These are phyloP conservation scores for Fistulifera pelliculosa DNA, from an alignment of 108 stramenopile species.

Conservation along the genomic window DNA sequence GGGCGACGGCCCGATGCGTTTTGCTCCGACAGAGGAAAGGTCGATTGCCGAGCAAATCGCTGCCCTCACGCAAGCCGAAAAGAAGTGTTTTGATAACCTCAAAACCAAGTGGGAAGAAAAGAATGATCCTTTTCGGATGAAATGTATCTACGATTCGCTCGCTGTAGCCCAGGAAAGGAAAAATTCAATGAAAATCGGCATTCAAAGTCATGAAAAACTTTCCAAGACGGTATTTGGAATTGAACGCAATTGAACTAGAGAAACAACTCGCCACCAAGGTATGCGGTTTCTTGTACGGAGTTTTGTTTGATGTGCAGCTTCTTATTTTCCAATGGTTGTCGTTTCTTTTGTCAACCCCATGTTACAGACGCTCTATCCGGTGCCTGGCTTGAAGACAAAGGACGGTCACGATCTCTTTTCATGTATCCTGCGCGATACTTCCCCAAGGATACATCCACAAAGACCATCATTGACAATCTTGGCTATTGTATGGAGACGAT, in stretches of 20 bases:
- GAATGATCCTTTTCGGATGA: constrained; percentile 16
- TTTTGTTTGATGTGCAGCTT: background rate
- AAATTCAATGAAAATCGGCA: constrained; percentile 21
- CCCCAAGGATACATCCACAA: constrained; percentile 23
- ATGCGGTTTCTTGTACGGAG: background rate
- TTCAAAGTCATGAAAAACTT: constrained; percentile 39
- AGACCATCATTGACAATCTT: constrained; percentile 38
- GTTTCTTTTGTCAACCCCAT: too few species aligned
- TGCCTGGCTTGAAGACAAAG: constrained; percentile 33
- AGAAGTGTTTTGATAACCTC: constrained; percentile 20
- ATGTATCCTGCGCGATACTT: constrained; percentile 37
- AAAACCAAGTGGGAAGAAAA: constrained; percentile 18
- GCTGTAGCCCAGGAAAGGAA: constrained; percentile 32
- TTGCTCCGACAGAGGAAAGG: constrained; percentile 22
- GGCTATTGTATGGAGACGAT: constrained; percentile 32
- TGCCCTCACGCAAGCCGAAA: constrained; percentile 15
- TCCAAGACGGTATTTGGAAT: constrained; percentile 20
- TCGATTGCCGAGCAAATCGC: constrained; percentile 30
- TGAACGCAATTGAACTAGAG: constrained; percentile 18
- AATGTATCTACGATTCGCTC: constrained; percentile 36
- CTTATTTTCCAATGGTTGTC: too few species aligned
- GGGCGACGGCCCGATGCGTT: constrained; percentile 23
- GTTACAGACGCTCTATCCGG: constrained; percentile 30
- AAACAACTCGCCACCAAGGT: constrained; percentile 16
- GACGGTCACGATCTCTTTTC: constrained; percentile 32